A percentile compares a stretch with the other conserved stretches of the same genome.
Conservation (phyloP, 495 filamentous ascomycete species). For the Aspergillus carlsbadensis region DNA sequence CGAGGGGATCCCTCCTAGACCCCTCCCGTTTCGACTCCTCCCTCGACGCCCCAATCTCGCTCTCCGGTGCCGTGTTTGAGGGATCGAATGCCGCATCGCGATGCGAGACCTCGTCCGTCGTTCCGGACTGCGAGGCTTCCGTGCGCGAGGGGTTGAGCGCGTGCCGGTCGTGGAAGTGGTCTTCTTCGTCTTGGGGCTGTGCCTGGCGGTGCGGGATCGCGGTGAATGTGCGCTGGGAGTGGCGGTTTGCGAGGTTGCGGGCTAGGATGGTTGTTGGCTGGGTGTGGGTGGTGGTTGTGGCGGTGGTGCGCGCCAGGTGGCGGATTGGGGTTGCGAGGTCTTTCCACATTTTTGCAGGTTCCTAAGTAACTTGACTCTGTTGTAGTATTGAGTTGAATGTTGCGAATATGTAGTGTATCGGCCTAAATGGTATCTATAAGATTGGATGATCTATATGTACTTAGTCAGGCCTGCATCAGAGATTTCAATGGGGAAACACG, state of each 20-base stretch:
- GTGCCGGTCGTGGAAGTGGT: slow-evolving; percentile 54
- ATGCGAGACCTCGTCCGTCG: slow-evolving; percentile 52
- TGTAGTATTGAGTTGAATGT: too few relatives aligned
- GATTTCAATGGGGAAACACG: too few relatives aligned
- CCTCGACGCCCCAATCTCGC: slow-evolving; percentile 43
- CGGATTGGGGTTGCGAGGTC: neutral
- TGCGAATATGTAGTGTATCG: neutral
- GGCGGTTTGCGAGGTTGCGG: neutral
- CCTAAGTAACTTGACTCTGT: too few relatives aligned
- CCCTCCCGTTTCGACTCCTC: slow-evolving; percentile 31
- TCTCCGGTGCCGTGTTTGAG: slow-evolving; percentile 54
- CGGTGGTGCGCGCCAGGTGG: neutral
- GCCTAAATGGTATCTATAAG: neutral
- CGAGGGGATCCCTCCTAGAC: slow-evolving; percentile 46
- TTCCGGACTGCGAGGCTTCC: slow-evolving; percentile 59
- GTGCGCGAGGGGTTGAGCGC: slow-evolving; percentile 51
- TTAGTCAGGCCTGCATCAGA: neutral
- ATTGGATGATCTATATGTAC: too few relatives aligned
- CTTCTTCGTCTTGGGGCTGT: slow-evolving; percentile 20
- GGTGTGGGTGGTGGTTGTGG: neutral
- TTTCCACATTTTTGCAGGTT: slow-evolving; percentile 7
- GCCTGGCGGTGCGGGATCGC: slow-evolving; percentile 2
- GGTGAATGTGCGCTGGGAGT: slow-evolving; percentile 7
- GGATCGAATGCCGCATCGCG: slow-evolving; percentile 59
- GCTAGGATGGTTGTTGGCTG: neutral